Evolutionary conservation across 768 basidiomycete species (phyloP), one percentile per base, ranked within the genome.

Genomic region (Phanerochaete carnosa): DNA sequence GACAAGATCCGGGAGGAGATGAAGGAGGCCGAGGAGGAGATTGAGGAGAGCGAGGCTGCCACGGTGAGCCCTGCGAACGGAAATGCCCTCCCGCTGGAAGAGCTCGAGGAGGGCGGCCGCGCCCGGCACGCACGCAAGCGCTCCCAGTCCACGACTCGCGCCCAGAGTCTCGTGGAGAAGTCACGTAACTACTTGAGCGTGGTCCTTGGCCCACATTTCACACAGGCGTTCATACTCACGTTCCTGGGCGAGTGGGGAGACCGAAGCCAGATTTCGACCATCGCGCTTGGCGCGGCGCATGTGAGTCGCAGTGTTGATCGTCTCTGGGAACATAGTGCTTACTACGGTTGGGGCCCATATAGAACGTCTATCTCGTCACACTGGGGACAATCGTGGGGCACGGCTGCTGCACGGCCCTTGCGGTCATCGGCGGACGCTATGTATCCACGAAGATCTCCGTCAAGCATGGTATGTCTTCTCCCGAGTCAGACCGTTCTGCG

Each of bases 161-260:
- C 28, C 55, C 47, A 64, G 66, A 62, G 64, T 23, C 67, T 81
- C 46, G 66, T 68, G 19, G 89, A 95, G 22, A 89, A 94, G 9
- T 76, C 84, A 5, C 82, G 93, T 66, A 95, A 95, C 71, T 88
- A 94, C 67, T 89, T 85, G 71, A 88, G 86, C 67, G 76, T 95
- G 19, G 73, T 95, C 65, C 75, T 98, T 22, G 94, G 92, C 0
- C 96, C 96, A 0, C 93, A 97, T 1, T 96, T 98, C 69, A 94
- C 95, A 2, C 95, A 99, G 73, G 86, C 94, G 0, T 98, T 99
- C 68, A 77, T 96, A 32, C 79, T 99, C 61, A 98, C 96, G 0
- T 98, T 98, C 75, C 79, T 99, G n/a, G 97, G 95, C 11, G 97
- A 99, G 75, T 98, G 97, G 97, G 96, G 97, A 0, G 97, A 98